Evolutionary conservation across 2,329 filamentous ascomycete species (phyloP), one percentile per base, ranked within the genome.

Genomic region (Aureobasidium sp.): DNA sequence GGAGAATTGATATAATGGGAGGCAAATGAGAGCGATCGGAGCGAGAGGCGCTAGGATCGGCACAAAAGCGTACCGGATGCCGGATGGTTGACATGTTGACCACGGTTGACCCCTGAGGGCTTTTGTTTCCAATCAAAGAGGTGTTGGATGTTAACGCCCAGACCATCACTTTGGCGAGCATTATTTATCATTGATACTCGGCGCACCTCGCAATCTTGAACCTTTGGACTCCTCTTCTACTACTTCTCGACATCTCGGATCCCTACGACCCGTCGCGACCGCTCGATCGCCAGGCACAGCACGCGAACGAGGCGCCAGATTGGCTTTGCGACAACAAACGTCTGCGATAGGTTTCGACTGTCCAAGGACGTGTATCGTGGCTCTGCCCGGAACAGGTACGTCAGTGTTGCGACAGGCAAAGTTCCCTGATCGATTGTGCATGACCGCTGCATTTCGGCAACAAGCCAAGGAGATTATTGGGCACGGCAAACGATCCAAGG

Each of bases 301-400:
- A 60, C 57, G 45, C 57, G 57, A 49, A 51, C 25, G 44, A 60
- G 45, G 57, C 57, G 57, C 17, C 57, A 22, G 57, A 60, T 60
- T 60, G 57, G 45, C 44, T 60, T 51, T 48, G 44, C 22, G 31
- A 59, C 25, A 48, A 14, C 41, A 59, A 56, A 48, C 55, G 55
- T 59, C 42, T 47, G 27, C 55, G 41, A 59, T 37, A 39, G 31
- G 3, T 48, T 57, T 31, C 17, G 41, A 59, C 44, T n/a, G 42
- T 59, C 44, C 31, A 44, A 44, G 55, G 36, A 27, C 41, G 17
- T 45, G n/a, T 57, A 39, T 59, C 55, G 55, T 39, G 42, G 44
- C 45, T 41, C 25, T 60, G 20, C 31, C 15, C 34, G 36, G 17
- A 51, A 41, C 31, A 60, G 57, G 44, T 49, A 60, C 45, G 45